Conservation (phyloP, 805 yeast species). For the Candida jianshihensis region DNA sequence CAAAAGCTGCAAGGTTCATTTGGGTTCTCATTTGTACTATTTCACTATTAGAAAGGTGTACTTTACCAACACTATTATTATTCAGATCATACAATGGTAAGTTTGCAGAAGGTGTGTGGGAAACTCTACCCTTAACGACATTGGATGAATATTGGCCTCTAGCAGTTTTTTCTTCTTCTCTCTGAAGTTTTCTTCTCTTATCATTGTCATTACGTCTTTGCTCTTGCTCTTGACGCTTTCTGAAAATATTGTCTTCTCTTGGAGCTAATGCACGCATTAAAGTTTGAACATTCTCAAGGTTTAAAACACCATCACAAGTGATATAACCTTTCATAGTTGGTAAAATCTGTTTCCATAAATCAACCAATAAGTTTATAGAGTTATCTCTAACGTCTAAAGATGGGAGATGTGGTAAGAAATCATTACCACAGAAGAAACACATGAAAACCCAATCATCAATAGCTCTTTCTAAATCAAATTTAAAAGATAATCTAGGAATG, state of each 20-base stretch:
- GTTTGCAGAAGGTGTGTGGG: constrained; percentile 57
- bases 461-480: constrained; percentile 88
- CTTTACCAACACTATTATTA: constrained; percentile 69
- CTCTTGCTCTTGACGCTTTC: constrained; percentile 62
- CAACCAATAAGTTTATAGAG: constrained; percentile 76
- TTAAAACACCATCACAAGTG: constrained; percentile 84
- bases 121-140: constrained; percentile 69
- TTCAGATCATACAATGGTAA: constrained; percentile 70
- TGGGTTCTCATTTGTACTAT: constrained; percentile 57
- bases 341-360: constrained; percentile 73
- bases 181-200: constrained; percentile 47
- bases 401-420: constrained; percentile 94
- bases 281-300: constrained; percentile 68
- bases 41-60: constrained; percentile 61
- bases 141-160: constrained; percentile 40
- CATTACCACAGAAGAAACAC: constrained; percentile 98
- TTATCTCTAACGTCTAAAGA: constrained; percentile 91
- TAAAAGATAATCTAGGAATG: constrained; percentile 61
- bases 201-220: constrained; percentile 57
- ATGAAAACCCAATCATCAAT: constrained; percentile 98
- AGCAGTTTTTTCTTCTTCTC: constrained; percentile 38
- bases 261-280: constrained; percentile 57
- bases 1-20: constrained; percentile 63
- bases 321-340: constrained; percentile 67
- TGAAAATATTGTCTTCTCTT: constrained; percentile 75